Conservation (phyloP, 306 rosid genomes). For the Prunus mira region DNA sequence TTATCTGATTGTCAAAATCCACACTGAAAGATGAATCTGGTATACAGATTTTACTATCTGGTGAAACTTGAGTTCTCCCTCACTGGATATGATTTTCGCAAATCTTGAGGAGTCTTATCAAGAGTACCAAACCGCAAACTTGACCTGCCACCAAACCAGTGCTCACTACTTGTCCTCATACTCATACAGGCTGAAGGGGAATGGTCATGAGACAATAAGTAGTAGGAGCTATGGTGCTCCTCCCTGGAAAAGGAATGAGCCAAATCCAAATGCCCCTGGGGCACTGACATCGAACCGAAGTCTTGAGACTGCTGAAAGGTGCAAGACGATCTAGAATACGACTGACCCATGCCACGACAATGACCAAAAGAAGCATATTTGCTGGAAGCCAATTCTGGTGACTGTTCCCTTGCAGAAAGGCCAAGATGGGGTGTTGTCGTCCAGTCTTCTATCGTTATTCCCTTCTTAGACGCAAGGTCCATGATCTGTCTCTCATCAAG, state of each 20-base stretch:
- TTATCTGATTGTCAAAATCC: slow-evolving; percentile 26
- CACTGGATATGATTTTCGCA: slow-evolving; percentile 35
- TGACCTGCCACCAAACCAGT: slow-evolving; percentile 30
- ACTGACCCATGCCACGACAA: slow-evolving; percentile 22
- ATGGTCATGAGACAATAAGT: slow-evolving; percentile 33
- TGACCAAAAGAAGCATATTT: slow-evolving; percentile 24
- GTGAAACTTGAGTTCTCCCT: slow-evolving; percentile 22
- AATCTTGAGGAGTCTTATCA: slow-evolving; percentile 26
- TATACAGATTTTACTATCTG: slow-evolving; percentile 24
- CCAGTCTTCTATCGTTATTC: slow-evolving; percentile 57
- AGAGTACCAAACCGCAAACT: slow-evolving; percentile 22
- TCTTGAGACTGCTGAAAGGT: slow-evolving; percentile 30
- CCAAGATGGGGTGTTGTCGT: slow-evolving; percentile 29
- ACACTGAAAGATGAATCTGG: slow-evolving; percentile 17
- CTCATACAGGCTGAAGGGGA: slow-evolving; percentile 36
- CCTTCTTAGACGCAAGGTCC: slow-evolving; percentile 53
- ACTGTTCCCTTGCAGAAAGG: slow-evolving; percentile 31
- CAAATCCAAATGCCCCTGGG: slow-evolving; percentile 19
- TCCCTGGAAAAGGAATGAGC: slow-evolving; percentile 37
- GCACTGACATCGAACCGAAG: slow-evolving; percentile 17
- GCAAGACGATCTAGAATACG: slow-evolving; percentile 33
- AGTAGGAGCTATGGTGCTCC: slow-evolving; percentile 37
- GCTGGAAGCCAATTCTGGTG: slow-evolving; percentile 23
- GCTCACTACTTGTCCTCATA: slow-evolving; percentile 35
- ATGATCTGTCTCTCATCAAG: slow-evolving; percentile 46